Evolutionary conservation across 345 rosid species (phyloP), one percentile per base, ranked within the genome.

Genomic region (Moricandia moricandioides): DNA sequence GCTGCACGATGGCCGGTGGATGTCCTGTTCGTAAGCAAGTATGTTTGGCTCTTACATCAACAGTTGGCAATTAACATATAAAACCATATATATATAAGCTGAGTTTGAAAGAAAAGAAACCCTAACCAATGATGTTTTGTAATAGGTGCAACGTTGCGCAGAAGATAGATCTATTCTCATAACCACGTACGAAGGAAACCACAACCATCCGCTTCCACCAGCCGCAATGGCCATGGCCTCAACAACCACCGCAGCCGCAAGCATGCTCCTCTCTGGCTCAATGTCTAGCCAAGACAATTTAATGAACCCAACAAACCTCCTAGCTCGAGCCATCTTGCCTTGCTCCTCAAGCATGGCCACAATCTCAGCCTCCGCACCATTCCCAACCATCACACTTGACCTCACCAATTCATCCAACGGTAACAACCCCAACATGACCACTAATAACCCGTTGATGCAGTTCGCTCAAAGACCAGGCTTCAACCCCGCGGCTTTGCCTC

Each of bases 171-270:
- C 98, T 8, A 88, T 95, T 52, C 79, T 95, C 81, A 92, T 92
- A 70, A 95, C 99, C 21, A 95, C 99, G 0, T 95, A 95, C 47
- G 99, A 95, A 79, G 99, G 99, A 12, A 90, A 86, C 75, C 99
- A 95, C 69, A 95, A 90, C 78, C 99, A 95, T 71, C 99, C 96
- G 4, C 83, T 95, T n/a, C 99, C 99, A 3, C 94, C 97, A 7
- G 94, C 99, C 0, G 99, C 99, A n/a, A 85, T 92, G 90, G 88
- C 98, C 4, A 95, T 95, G 98, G 99, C 97, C 24, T 92, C 99
- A 16, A 92, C 99, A 7, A 95, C 99, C n/a, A 10, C 96, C 0
- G 96, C 98, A 1, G 99, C 99, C 0, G 98, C 96, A 3, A 90
- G 73, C 67, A 95, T 92, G 99, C 63, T 95, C 56, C 96, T 95